Conservation (phyloP, 805 yeast species). For the Monosporozyma aquatica region DNA sequence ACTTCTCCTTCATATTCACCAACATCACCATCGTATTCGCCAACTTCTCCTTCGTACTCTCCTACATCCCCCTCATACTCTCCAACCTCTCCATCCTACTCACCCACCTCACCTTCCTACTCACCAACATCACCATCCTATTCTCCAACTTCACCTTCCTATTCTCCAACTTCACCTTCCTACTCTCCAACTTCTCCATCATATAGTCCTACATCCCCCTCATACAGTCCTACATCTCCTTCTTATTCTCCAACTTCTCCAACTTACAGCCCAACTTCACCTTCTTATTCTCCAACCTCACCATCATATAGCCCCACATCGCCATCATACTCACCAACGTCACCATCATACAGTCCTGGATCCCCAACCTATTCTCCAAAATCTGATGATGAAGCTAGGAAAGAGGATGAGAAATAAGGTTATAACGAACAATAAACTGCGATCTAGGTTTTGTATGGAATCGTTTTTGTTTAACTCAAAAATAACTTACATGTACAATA, state of each 20-base stretch:
- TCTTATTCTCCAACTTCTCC: slow-evolving; percentile 59
- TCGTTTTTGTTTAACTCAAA: no score
- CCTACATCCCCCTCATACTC: slow-evolving; percentile 69
- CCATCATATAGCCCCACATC: slow-evolving; percentile 44
- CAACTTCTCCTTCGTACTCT: slow-evolving; percentile 71
- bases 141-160: slow-evolving; percentile 57
- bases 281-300: slow-evolving; percentile 48
- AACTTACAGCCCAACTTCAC: slow-evolving; percentile 55
- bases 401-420: slow-evolving; percentile 8
- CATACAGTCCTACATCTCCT: slow-evolving; percentile 42
- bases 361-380: slow-evolving; percentile 41
- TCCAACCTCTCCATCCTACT: slow-evolving; percentile 61
- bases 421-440: background rate
- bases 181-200: slow-evolving; percentile 46
- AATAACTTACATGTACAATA: background rate
- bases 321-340: slow-evolving; percentile 52
- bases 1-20: slow-evolving; percentile 72
- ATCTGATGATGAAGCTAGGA: slow-evolving; percentile 25
- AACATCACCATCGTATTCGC: slow-evolving; percentile 56
- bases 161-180: slow-evolving; percentile 71
- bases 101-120: slow-evolving; percentile 56
- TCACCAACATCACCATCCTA: slow-evolving; percentile 69
- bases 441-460: no score
- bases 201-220: slow-evolving; percentile 58
- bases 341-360: slow-evolving; percentile 58